Conservation (phyloP, 768 basidiomycete species). For the Naganishia kalamii region DNA sequence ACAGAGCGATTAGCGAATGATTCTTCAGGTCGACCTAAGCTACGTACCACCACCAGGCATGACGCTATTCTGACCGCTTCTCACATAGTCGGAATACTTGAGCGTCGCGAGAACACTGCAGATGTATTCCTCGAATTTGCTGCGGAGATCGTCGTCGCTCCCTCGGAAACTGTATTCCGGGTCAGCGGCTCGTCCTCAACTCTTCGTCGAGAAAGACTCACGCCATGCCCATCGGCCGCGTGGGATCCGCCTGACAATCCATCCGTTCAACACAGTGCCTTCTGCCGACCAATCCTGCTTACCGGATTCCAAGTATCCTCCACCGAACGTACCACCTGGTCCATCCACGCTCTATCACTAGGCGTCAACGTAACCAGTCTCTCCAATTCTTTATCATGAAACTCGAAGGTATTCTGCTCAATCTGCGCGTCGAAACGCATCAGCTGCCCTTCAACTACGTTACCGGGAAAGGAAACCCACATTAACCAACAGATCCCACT, state of each 20-base stretch:
- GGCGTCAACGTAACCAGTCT: conserved; percentile 72
- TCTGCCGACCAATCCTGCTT: conserved; percentile 4
- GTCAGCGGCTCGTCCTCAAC: neutral
- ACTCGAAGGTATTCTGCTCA: conserved; percentile 78
- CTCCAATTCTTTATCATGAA: conserved; percentile 74
- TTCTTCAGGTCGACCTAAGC: neutral
- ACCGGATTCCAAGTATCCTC: conserved; percentile 43
- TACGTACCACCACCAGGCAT: conserved; percentile 32
- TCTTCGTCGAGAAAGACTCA: conserved; percentile 47
- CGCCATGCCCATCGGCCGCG: conserved; percentile 59
- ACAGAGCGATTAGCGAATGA: neutral
- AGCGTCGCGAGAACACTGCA: conserved; percentile 78
- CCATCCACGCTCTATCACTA: conserved; percentile 96
- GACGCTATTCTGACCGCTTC: conserved; percentile 56
- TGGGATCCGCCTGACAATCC: conserved; percentile 58
- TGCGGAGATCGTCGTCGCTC: conserved; percentile 87
- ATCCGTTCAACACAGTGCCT: neutral
- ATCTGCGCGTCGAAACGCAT: conserved; percentile 53
- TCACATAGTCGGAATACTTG: conserved; percentile 79
- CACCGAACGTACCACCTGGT: conserved; percentile 55
- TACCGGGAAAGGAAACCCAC: conserved; percentile 49
- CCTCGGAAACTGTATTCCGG: conserved; percentile 67
- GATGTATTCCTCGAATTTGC: conserved; percentile 93
- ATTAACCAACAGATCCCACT: conserved; percentile 78
- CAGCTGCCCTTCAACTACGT: neutral